Percentiles rank a stretch among this genome's conserved stretches.
Evolutionary conservation across 345 rosid species (phyloP).

Genomic region (Citropsis articulata): DNA sequence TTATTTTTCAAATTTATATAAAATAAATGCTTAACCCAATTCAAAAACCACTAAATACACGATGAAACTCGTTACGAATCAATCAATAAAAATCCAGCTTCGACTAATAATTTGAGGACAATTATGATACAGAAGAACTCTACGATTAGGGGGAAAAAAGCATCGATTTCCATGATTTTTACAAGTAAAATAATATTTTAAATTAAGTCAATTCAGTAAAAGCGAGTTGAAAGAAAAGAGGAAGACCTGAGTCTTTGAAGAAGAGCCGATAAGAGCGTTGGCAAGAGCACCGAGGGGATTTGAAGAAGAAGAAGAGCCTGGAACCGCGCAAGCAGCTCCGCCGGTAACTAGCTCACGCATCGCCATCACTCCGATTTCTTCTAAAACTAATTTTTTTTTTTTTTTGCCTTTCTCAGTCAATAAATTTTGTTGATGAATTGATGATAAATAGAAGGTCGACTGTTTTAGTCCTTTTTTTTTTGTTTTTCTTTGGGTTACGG

Average conservation of each 20-base stretch:
- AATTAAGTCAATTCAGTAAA: neutral
- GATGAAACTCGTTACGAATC: neutral
- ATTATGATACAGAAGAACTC: neutral
- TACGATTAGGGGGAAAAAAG: neutral
- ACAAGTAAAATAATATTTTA: neutral
- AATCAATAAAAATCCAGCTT: neutral
- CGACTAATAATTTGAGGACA: neutral
- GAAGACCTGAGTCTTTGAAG: slow-evolving; percentile 83
- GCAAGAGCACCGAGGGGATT: slow-evolving; percentile 95
- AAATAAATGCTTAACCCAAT: neutral
- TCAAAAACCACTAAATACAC: neutral
- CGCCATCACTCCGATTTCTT: slow-evolving; percentile 52
- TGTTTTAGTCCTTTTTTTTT: neutral
- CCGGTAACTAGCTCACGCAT: slow-evolving; percentile 93
- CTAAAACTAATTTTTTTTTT: neutral
- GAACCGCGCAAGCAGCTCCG: slow-evolving; percentile 94
- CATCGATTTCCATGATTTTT: neutral
- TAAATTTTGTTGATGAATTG: too few species aligned
- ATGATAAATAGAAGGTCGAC: slow-evolving; percentile 2
- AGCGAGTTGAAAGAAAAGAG: neutral
- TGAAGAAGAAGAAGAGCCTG: slow-evolving; percentile 87
- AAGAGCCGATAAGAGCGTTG: slow-evolving; percentile 83
- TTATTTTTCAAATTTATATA: neutral
- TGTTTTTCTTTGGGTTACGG: too few species aligned
- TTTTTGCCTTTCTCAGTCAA: neutral